These are phyloP conservation scores for Podospora sp. DNA, from an alignment of 495 filamentous ascomycete genomes.

Conservation along the genomic window DNA sequence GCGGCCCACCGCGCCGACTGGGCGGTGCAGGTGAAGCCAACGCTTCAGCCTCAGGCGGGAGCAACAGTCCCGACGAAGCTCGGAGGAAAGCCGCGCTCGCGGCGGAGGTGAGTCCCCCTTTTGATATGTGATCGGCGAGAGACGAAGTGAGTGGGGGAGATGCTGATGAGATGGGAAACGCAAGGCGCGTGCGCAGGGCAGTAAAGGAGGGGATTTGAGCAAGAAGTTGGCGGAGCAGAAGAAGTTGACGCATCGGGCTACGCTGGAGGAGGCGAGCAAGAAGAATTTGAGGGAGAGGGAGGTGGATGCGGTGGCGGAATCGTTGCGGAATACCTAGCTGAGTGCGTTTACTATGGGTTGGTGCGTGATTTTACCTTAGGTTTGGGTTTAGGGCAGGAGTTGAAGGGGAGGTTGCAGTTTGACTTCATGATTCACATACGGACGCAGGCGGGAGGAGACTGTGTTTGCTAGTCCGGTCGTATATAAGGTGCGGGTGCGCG, in stretches of 20 bases:
- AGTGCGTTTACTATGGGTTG: background rate
- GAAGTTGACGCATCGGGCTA: slow-evolving; percentile 63
- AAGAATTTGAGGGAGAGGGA: slow-evolving; percentile 60
- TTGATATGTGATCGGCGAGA: background rate
- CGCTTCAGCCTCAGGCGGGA: background rate
- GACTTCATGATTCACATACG: background rate
- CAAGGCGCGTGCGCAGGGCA: slow-evolving; percentile 49
- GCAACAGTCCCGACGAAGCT: slow-evolving; percentile 46
- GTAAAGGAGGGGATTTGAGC: slow-evolving; percentile 60
- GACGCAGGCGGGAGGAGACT: background rate
- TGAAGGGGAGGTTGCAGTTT: background rate
- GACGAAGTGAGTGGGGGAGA: background rate
- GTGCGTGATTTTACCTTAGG: background rate
- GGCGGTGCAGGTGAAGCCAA: slow-evolving; percentile 38
- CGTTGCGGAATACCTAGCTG: slow-evolving; percentile 49
- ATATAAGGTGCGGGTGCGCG: no score
- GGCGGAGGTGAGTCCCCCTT: slow-evolving; percentile 61
- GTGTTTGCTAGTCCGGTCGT: no score
- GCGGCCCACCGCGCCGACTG: slow-evolving; percentile 59
- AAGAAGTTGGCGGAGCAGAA: slow-evolving; percentile 66
- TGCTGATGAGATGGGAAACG: background rate
- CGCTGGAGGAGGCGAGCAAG: slow-evolving; percentile 57
- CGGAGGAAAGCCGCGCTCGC: slow-evolving; percentile 65
- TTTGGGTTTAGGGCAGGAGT: background rate
- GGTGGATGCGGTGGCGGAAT: slow-evolving; percentile 55